These are phyloP conservation scores for Cryptosporidium sp. DNA, from an alignment of 169 alveolate species.

Conservation along the genomic window DNA sequence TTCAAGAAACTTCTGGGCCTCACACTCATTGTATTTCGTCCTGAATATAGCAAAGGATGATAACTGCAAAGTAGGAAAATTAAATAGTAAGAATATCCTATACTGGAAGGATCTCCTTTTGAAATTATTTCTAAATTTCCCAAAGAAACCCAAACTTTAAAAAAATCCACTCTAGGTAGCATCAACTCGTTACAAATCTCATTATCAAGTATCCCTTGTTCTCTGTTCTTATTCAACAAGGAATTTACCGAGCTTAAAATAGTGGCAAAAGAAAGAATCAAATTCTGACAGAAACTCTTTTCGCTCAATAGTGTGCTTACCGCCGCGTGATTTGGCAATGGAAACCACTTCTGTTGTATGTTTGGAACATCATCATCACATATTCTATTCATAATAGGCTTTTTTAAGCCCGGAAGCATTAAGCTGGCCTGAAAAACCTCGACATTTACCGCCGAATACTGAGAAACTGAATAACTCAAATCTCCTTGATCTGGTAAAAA, in stretches of 20 bases:
- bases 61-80: constrained; percentile 40
- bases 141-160: constrained; percentile 16
- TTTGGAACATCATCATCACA: not conserved
- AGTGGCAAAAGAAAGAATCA: constrained; percentile 23
- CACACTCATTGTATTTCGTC: not conserved
- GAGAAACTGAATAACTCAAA: not conserved
- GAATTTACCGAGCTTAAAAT: constrained; percentile 42
- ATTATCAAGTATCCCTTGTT: not conserved
- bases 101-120: not conserved
- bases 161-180: constrained; percentile 3
- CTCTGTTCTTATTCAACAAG: not conserved
- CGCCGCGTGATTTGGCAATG: not conserved
- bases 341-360: not conserved
- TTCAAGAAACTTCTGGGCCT: not conserved
- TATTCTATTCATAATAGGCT: not conserved
- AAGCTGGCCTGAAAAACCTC: constrained; percentile 32
- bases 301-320: not conserved
- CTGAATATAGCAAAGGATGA: constrained; percentile 41
- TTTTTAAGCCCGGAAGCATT: constrained; percentile 25
- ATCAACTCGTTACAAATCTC: not conserved
- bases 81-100: constrained; percentile 2
- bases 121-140: not conserved
- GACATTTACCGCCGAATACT: constrained; percentile 24
- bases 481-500: not conserved
- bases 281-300: not conserved